These are phyloP conservation scores for Penicillium thymicola DNA, from an alignment of 2,329 filamentous ascomycete species.

Conservation along the genomic window DNA sequence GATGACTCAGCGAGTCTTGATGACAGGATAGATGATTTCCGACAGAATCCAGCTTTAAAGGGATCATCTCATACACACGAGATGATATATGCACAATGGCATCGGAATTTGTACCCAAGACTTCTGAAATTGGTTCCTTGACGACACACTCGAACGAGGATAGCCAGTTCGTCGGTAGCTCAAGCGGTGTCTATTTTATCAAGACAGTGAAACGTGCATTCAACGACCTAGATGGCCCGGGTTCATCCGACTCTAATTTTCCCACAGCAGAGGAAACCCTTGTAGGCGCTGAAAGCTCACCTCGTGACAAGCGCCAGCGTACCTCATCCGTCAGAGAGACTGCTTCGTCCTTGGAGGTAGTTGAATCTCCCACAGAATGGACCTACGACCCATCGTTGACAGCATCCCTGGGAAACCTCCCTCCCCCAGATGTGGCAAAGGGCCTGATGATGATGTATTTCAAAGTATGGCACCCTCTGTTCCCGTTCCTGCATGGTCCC, in stretches of 20 bases:
- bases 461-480: slow-evolving; percentile 52
- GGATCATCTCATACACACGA: background rate
- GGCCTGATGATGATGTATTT: slow-evolving; percentile 51
- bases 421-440: slow-evolving; percentile 34
- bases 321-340: slow-evolving; percentile 1
- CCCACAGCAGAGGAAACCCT: slow-evolving; percentile 32
- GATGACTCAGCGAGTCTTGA: background rate
- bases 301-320: slow-evolving; percentile 16
- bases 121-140: slow-evolving; percentile 43
- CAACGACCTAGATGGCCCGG: slow-evolving; percentile 27
- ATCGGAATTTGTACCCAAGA: slow-evolving; percentile 24
- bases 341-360: background rate
- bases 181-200: slow-evolving; percentile 53
- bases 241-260: slow-evolving; percentile 22
- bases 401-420: slow-evolving; percentile 26
- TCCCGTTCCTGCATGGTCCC: slow-evolving; percentile 53
- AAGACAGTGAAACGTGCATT: slow-evolving; percentile 55
- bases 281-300: slow-evolving; percentile 26
- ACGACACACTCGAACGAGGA: slow-evolving; percentile 44
- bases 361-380: slow-evolving; percentile 23
- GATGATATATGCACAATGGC: background rate
- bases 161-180: slow-evolving; percentile 53
- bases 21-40: background rate
- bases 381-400: slow-evolving; percentile 28
- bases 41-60: background rate